Base-by-base conservation (phyloP, 2,329 filamentous ascomycete genomes). In the Penicillium freii region DNA sequence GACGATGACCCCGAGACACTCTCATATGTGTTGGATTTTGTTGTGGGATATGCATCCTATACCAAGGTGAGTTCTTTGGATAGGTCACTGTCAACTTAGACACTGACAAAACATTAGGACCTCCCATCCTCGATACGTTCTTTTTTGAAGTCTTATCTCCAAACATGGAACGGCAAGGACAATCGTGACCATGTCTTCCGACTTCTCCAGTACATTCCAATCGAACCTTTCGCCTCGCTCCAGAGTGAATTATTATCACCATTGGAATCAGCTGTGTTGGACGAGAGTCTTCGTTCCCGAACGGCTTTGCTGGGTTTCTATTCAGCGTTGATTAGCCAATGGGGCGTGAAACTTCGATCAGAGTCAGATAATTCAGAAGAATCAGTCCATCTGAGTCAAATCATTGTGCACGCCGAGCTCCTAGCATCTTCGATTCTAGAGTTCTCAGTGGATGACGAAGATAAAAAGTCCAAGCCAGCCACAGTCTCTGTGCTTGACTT, bases 231-330 rank as follows among this genome's bases (percentile, higher is more conserved):
- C 44, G 65, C 70, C n/a, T 67, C 71, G 36, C 61, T 78, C n/a
- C 71, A 72, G 50, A 56, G 57, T 11, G 65, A 71, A 0, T 75
- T 78, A 36, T 62, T 83, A 15, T 58, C 56, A 5, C 69, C 69
- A 21, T 56, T 76, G 25, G 81, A 83, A 63, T 67, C 61, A 25
- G 73, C 74, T 4, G 51, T 82, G 15, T 61, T 77, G 29, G 62
- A 70, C 29, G 65, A 71, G 15, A 70, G 67, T 21, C 46, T 79
- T 0, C 67, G 77, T 6, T 84, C 86, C 0, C 87, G 87, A 64
- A 68, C 82, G 0, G 77, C 78, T 2, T 75, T 95, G 2, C 79
- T 94, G 3, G 72, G 73, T 1, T 86, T 91, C 60, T 94, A 93
- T 72, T 86, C 82, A 1, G 73, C 75, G 11, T 76, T 95, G 6